Base-by-base conservation (phyloP, 352 stramenopile species). In the Pythium aquatile region DNA sequence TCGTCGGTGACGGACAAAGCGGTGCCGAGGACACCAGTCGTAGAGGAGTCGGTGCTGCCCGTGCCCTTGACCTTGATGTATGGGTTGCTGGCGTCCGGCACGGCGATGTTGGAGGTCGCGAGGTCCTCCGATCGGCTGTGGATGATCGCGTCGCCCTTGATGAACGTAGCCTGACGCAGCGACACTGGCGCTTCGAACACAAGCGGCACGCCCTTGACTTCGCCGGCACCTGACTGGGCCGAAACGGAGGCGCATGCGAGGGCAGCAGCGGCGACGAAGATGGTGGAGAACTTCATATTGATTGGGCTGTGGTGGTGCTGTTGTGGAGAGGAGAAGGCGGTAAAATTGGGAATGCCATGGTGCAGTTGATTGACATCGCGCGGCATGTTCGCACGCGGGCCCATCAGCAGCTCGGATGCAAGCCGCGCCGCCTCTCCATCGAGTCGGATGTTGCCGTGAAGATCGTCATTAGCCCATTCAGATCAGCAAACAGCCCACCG, bases 221-320 rank as follows among this genome's bases (percentile, higher is more conserved):
- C 63, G n/a, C 39, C 55, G 13, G 52, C 49, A 1, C 44, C 47
- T 4, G n/a, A 32, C 6, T 47, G 26, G 4, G 61, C 69, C 26
- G 72, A 72, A 20, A 74, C 61, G 28, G 53, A 49, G 35, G 65
- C 62, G 57, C 57, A 47, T 17, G 64, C 47, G 62, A 78, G 49
- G 52, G 67, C 61, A 42, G 77, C 46, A 47, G 73, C 69, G 16
- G 72, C 71, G n/a, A 72, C 40, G 58, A 78, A 20, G 65, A 81
- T 64, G 35, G 68, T 33, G 14, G 69, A 68, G 72, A 84, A 55
- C 35, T 84, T 81, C 76, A 84, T 84, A 59, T 11, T 64, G 56
- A 57, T 11, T 33, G 37, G 20, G 20, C 20, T 47, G 44, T 40
- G 59, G 26, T 28, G 30, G 46, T 40, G 28, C 20, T 65, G 42